Evolutionary conservation across 2,329 filamentous ascomycete species (phyloP).

Genomic region (Alternaria atra): DNA sequence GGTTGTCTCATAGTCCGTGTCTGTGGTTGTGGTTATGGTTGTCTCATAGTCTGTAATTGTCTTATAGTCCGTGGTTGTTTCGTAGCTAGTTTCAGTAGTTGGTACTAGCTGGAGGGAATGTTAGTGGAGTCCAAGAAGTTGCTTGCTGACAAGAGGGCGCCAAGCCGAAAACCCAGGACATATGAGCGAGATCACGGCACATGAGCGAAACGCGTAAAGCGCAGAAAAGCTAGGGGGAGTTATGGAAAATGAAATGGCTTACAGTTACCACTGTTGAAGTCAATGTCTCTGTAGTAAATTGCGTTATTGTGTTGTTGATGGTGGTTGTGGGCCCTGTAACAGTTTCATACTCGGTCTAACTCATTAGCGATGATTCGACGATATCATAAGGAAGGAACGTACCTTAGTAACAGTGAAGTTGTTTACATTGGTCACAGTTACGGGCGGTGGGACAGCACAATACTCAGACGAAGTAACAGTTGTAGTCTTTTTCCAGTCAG

Average conservation of each 20-base stretch:
- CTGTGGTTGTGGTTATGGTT: not conserved
- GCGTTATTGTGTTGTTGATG: conserved; percentile 22
- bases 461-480: not conserved
- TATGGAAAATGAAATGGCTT: not conserved
- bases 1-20: conserved; percentile 7
- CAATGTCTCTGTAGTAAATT: conserved; percentile 23
- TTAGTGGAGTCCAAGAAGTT: not conserved
- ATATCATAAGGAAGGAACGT: not conserved
- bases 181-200: not conserved
- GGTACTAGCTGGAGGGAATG: conserved; percentile 17
- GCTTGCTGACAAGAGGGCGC: not conserved
- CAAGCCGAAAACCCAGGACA: not conserved
- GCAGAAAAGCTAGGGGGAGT: not conserved
- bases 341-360: conserved; percentile 1
- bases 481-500: not conserved
- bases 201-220: not conserved
- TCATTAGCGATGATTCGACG: not conserved
- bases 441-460: not conserved
- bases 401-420: conserved; percentile 17
- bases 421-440: conserved; percentile 9
- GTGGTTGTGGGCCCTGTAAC: conserved; percentile 14
- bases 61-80: conserved; percentile 19
- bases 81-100: conserved; percentile 23
- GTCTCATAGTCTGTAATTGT: not conserved
- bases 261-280: conserved; percentile 30